Evolutionary conservation across 768 basidiomycete species (phyloP), one percentile per base, ranked within the genome.

Genomic region (Amanita jacksonii): DNA sequence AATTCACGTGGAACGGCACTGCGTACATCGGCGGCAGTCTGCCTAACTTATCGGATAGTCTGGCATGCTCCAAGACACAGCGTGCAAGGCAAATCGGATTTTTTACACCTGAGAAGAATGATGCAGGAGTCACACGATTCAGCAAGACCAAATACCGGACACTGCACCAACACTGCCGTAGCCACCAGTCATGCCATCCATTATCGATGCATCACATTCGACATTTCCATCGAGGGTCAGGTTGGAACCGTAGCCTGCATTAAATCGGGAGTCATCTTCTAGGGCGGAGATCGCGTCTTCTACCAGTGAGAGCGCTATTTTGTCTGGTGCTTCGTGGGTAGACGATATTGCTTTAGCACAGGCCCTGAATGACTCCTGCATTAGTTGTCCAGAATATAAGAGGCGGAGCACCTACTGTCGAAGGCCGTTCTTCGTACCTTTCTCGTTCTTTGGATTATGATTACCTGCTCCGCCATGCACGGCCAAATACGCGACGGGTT

Each of bases 161-260:
- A 84, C 68, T 3, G 86, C 87, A 34, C 83, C 88, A 13, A 81
- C 73, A 51, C 80, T 77, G 20, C 85, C 87, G 55, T 84, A 90
- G 34, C 54, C 57, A 28, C 54, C 51, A 27, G 52, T 56, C 12
- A 20, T 34, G 2, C 58, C 60, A 18, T 73, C 72, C 78, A 86
- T 85, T 45, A 89, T 65, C 9, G 83, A 72, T 6, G 87, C 86
- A 52, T 90, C 87, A 52, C 87, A 89, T 62, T 90, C 87, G 13
- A 88, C 85, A 2, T 63, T 65, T 10, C 88, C 85, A n/a, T 74
- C 67, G 3, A 80, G 50, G 0, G 84, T 87, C 36, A 90, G 63
- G 57, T 89, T 90, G 1, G 87, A 85, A 3, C 88, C 86, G 48
- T 72, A 76, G 1, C 86, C 85, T 59, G 86, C 85, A 50, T 89